A percentile compares a stretch with the other conserved stretches of the same genome.
These are phyloP conservation scores for Huiozyma naganishii DNA, from an alignment of 805 yeast genomes.

Conservation along the genomic window DNA sequence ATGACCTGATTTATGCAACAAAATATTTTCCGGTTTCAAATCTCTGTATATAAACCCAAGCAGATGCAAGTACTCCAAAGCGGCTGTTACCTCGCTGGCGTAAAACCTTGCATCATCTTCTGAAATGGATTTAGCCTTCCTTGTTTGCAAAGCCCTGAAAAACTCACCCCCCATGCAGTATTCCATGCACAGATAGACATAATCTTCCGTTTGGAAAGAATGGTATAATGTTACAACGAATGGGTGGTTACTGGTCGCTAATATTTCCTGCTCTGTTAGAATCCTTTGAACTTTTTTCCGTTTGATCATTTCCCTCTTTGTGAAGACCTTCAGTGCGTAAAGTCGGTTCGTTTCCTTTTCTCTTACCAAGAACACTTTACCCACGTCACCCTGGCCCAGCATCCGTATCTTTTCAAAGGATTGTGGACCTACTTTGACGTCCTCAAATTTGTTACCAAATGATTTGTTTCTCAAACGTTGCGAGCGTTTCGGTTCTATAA, in stretches of 20 bases:
- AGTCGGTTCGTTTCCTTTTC: conserved; percentile 66
- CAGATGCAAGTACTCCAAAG: conserved; percentile 85
- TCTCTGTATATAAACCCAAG: conserved; percentile 97
- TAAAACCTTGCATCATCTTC: conserved; percentile 89
- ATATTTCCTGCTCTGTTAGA: conserved; percentile 90
- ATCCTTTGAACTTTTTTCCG: conserved; percentile 92
- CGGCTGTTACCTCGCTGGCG: conserved; percentile 96
- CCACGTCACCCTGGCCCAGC: conserved; percentile 97
- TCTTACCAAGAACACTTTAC: conserved; percentile 85
- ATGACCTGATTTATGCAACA: conserved; percentile 93
- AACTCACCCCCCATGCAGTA: conserved; percentile 99
- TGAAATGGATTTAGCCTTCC: conserved; percentile 71
- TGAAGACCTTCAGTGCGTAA: conserved; percentile 86
- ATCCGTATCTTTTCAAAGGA: conserved; percentile 83
- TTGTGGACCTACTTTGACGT: conserved; percentile 74
- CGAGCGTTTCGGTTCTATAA: conserved; percentile 24
- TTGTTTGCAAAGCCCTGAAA: conserved; percentile 87
- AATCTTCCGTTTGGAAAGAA: conserved; percentile 90
- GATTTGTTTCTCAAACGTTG: conserved; percentile 34
- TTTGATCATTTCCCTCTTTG: conserved; percentile 87
- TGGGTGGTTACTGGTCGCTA: conserved; percentile 93
- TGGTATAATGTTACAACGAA: conserved; percentile 93
- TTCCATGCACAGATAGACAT: conserved; percentile 91
- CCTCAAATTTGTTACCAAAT: conserved; percentile 57
- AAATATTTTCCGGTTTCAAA: conserved; percentile 89